Evolutionary conservation across 2,329 filamentous ascomycete genomes (phyloP), one percentile per base, ranked within the genome.

Genomic region (Fusarium keratoplasticum): DNA sequence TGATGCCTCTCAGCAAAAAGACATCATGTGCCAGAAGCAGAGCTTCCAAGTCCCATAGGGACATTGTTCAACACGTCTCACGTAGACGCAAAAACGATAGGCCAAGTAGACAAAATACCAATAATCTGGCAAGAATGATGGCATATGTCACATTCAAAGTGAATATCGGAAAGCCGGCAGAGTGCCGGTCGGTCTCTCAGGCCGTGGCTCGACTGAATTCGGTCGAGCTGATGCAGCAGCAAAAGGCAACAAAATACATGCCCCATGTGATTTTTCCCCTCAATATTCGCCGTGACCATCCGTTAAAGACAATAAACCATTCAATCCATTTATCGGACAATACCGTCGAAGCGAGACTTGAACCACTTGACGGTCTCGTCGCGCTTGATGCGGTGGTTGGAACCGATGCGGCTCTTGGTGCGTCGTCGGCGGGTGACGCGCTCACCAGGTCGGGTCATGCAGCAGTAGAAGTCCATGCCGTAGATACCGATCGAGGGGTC

Each of bases 391-490:
- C 92, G 91, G 94, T 99, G 96, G 87, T 87, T 90, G 84, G 94
- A 85, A 84, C 96, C 96, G 84, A 99, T 93, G 83, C 87, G 90
- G 89, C 91, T 89, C 92, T 97, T 94, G 89, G 89, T 92, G 83
- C 96, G 95, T 86, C 96, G 93, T 84, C 96, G 95, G 90, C 95
- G 96, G 86, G 94, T 93, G 85, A 99, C 95, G 86, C 96, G 95
- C 92, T 98, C 95, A 89, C 96, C 96, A 83, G 96, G 96, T 84
- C 96, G 95, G 90, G 95, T 98, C 96, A 99, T 99, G 95, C 96
- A 98, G 94, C 93, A 95, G 94, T 98, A 99, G 90, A 99, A 99
- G 90, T 99, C 96, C 96, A 99, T 99, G 86, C 96, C 95, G 91
- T 98, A 98, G 87, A 98, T 98, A 92, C 95, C 95, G 82, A 98